Base-by-base conservation (phyloP, 116 monocot genomes). In the Iris pallida region DNA sequence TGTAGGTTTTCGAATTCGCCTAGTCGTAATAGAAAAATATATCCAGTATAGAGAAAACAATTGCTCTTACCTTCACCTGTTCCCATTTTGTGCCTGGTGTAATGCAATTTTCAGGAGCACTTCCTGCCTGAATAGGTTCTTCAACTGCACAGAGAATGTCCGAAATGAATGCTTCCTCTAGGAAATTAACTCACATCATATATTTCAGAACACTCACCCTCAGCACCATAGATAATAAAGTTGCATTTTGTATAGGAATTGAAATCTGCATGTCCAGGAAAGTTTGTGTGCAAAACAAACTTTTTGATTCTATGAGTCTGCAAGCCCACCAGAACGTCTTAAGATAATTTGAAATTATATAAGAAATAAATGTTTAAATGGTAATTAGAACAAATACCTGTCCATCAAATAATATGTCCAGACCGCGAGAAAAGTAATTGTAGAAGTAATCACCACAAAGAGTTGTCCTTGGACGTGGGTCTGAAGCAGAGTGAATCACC, bases 251-350 rank as follows among this genome's bases (percentile, higher is more conserved):
- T 89, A 40, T 95, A 95, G 18, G 91, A 69, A 65, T 95, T 95
- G 59, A 95, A 95, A 84, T 95, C 91, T 69, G 88, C 84, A 79
- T 95, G 91, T 3, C 95, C 95, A 47, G 95, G 95, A 61, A 86
- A 84, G 53, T 95, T 95, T 59, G 95, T 86, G 70, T 95, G 91
- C 40, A 95, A 75, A 69, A 91, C 91, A 73, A 95, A 95, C 81
- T 95, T 95, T 82, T 95, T 95, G 75, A 95, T 87, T 72, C 70
- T 95, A 65, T 95, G 95, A 40, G 88, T 91, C 95, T 95, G 81
- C 58, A 71, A 45, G 30, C 3, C 30, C 30, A 3, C 30, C 30
- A 49, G 63, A 65, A 14, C 43, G 14, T 47, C 48, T 54, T 16
- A 14, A 62, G 30, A 14, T 30, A 30, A 47, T 19, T 45, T 13